These are phyloP conservation scores for Lentinula raphanica DNA, from an alignment of 768 basidiomycete species.

Conservation along the genomic window DNA sequence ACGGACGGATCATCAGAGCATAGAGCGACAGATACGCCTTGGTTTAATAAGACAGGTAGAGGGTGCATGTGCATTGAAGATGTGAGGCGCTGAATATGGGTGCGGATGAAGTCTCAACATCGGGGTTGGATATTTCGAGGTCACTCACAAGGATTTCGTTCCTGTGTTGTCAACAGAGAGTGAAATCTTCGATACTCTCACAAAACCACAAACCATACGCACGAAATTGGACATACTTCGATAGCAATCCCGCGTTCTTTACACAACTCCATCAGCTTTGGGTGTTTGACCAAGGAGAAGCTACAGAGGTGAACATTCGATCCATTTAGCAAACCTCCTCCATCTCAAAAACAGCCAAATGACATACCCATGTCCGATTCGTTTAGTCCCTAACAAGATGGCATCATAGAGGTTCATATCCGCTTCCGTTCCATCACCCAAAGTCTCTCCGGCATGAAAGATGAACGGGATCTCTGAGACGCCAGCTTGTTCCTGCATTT, in stretches of 20 bases:
- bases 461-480: slow-evolving; percentile 65
- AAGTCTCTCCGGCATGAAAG: slow-evolving; percentile 77
- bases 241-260: slow-evolving; percentile 57
- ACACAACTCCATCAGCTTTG: slow-evolving; percentile 64
- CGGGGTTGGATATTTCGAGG: neutral
- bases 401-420: slow-evolving; percentile 78
- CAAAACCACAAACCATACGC: slow-evolving; percentile 17
- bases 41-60: slow-evolving; percentile 63
- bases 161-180: slow-evolving; percentile 25
- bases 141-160: slow-evolving; percentile 65
- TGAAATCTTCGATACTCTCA: neutral
- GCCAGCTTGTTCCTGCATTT: slow-evolving; percentile 49
- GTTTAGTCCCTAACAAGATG: slow-evolving; percentile 69
- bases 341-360: neutral
- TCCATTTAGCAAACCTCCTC: neutral
- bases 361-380: slow-evolving; percentile 74
- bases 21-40: slow-evolving; percentile 67
- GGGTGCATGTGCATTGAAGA: slow-evolving; percentile 81
- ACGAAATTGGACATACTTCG: slow-evolving; percentile 83
- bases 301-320: slow-evolving; percentile 32
- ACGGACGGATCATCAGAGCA: slow-evolving; percentile 73
- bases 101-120: too few species aligned
- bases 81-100: slow-evolving; percentile 60
- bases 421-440: slow-evolving; percentile 66
- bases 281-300: slow-evolving; percentile 75